Conservation (phyloP, 176 grass and related monocot species). For the Rhynchospora tenuis region DNA sequence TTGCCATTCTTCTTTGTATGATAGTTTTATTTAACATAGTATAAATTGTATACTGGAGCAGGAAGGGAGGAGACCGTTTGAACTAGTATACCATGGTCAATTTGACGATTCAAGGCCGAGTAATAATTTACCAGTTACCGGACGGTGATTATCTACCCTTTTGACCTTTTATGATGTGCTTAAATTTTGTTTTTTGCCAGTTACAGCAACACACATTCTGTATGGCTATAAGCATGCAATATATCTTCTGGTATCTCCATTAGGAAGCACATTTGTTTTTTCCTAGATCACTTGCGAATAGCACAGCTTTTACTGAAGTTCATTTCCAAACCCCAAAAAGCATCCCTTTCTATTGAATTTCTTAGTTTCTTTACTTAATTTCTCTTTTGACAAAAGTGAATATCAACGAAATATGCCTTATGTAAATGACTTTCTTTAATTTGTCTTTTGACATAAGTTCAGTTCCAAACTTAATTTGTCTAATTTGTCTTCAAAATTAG, state of each 20-base stretch:
- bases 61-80: slow-evolving; percentile 78
- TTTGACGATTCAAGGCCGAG: slow-evolving; percentile 86
- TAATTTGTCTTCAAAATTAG: too few species aligned
- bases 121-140: slow-evolving; percentile 68
- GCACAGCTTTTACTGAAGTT: background rate
- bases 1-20: background rate
- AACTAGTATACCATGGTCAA: slow-evolving; percentile 88
- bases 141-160: slow-evolving; percentile 43
- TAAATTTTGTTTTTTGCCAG: background rate
- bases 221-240: background rate
- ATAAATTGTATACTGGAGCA: slow-evolving; percentile 18
- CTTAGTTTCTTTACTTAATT: background rate
- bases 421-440: background rate
- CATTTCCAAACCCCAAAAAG: background rate
- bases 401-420: too few species aligned
- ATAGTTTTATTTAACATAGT: background rate
- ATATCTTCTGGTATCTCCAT: background rate
- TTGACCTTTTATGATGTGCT: background rate
- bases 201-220: background rate
- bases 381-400: background rate
- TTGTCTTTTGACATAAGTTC: background rate
- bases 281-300: background rate
- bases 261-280: background rate
- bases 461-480: too few species aligned
- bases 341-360: background rate